These are phyloP conservation scores for Thecamonas trahens DNA, from an alignment of 78 protist genomes.

Conservation along the genomic window DNA sequence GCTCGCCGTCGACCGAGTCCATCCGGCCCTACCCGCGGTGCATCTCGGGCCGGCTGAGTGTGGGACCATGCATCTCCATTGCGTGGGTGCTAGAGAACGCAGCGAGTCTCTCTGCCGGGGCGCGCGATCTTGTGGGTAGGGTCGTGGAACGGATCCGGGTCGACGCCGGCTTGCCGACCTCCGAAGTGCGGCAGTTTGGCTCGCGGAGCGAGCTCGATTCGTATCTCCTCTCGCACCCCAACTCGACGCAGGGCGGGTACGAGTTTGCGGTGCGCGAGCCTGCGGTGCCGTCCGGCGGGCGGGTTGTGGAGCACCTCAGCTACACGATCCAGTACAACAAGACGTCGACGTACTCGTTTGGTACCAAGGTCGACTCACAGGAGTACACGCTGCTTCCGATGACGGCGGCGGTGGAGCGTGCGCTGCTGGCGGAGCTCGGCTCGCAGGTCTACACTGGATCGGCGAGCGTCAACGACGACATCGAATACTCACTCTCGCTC, in stretches of 20 bases:
- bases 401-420: neutral
- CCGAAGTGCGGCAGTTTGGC: neutral
- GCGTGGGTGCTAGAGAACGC: no score
- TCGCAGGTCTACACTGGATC: no score
- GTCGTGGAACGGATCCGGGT: neutral
- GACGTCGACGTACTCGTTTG: neutral
- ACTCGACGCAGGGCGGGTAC: slow-evolving; percentile 12
- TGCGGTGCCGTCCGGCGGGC: no score
- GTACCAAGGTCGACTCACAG: neutral
- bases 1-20: no score
- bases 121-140: no score
- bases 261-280: no score
- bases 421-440: no score
- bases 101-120: no score
- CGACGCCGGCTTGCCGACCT: neutral
- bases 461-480: neutral
- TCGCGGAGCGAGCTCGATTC: neutral
- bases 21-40: no score
- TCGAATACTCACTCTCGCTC: slow-evolving; percentile 1
- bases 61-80: no score
- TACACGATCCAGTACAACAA: neutral
- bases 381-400: neutral
- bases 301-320: neutral
- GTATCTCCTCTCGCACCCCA: slow-evolving; percentile 23
- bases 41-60: no score